Conservation (phyloP, 2,329 filamentous ascomycete genomes). For the Incumbomyces delicatus region DNA sequence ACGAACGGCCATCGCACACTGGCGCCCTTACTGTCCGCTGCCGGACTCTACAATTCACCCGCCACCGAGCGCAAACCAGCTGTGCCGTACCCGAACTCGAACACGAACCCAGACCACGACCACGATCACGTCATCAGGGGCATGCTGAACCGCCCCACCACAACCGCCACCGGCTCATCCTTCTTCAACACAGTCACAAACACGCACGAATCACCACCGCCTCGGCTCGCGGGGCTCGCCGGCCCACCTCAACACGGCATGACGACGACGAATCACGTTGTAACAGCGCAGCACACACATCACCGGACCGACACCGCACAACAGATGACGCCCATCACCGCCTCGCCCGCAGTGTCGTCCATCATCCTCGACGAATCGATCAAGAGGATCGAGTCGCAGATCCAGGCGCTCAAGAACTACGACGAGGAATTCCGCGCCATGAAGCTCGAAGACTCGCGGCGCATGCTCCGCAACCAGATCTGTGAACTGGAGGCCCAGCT, state of each 20-base stretch:
- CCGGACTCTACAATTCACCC: not conserved
- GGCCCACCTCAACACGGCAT: constrained; percentile 8
- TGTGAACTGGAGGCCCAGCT: constrained; percentile 17
- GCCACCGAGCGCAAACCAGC: not conserved
- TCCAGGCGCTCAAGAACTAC: constrained; percentile 16
- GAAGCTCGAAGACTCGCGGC: constrained; percentile 18
- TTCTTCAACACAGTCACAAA: constrained; percentile 6
- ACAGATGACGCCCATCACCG: not conserved
- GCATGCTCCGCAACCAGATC: constrained; percentile 15
- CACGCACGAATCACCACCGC: constrained; percentile 8
- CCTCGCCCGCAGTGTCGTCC: not conserved
- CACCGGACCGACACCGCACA: not conserved
- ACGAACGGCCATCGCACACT: constrained; percentile 13
- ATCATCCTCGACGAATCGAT: constrained; percentile 16
- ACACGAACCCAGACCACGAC: not conserved
- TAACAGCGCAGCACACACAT: not conserved
- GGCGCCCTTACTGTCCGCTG: constrained; percentile 12
- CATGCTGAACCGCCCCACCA: not conserved
- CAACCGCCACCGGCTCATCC: not conserved
- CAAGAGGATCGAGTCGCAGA: constrained; percentile 14
- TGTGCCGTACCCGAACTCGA: not conserved
- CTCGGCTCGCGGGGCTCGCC: constrained; percentile 8
- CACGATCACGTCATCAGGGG: not conserved
- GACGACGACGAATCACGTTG: not conserved
- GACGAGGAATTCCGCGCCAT: constrained; percentile 20